Evolutionary conservation across 2,329 filamentous ascomycete species (phyloP).

Genomic region (Hymenoscyphus fraxineus): DNA sequence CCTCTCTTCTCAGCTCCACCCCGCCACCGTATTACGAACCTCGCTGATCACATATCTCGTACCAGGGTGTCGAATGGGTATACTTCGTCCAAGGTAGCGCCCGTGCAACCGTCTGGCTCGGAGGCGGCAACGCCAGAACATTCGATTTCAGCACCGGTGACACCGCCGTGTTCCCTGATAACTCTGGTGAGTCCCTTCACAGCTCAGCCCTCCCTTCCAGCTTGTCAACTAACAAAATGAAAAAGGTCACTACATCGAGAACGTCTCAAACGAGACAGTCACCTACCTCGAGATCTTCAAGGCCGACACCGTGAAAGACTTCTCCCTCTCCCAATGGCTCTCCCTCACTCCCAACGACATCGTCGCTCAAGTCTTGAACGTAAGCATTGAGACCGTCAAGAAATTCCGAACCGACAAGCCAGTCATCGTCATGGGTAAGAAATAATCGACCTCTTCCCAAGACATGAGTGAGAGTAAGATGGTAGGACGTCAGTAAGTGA

Average conservation of each 20-base stretch:
- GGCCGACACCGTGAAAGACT: constrained; percentile 41
- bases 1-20: constrained; percentile 60
- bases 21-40: constrained; percentile 72
- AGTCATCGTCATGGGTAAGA: constrained; percentile 43
- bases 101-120: constrained; percentile 53
- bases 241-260: constrained; percentile 57
- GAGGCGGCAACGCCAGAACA: constrained; percentile 43
- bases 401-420: constrained; percentile 42
- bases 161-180: constrained; percentile 61
- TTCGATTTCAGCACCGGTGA: constrained; percentile 42
- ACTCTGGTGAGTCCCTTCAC: constrained; percentile 5
- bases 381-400: constrained; percentile 7
- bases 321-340: constrained; percentile 56
- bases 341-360: constrained; percentile 37
- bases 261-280: constrained; percentile 53
- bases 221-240: constrained; percentile 50
- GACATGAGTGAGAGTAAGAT: too few species aligned
- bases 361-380: constrained; percentile 9
- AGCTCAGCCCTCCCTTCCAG: not conserved
- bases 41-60: constrained; percentile 69
- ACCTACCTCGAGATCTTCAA: constrained; percentile 57
- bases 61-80: constrained; percentile 67
- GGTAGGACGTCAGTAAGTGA: too few species aligned
- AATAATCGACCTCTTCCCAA: not conserved
- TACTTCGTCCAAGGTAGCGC: constrained; percentile 56